phyloP scores from a whole-genome alignment of 495 filamentous ascomycete species.

The Choiromyces venosus region DNA sequence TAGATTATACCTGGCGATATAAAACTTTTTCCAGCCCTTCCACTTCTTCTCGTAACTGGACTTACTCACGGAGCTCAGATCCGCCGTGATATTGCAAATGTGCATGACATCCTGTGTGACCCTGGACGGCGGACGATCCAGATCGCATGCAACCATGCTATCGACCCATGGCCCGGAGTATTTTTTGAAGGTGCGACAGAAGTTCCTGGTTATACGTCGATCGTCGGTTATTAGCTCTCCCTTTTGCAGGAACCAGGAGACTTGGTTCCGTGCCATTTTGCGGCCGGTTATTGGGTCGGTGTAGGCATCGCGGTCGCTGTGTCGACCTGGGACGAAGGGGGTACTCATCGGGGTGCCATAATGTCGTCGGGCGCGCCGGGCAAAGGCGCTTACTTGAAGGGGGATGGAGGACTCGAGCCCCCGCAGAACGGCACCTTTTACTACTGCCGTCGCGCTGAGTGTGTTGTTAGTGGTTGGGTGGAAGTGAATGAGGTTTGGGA shows the following conservation, averaged over 20 bases:
- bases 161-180: constrained; percentile 16
- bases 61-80: constrained; percentile 14
- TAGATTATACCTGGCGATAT: constrained; percentile 12
- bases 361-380: constrained; percentile 25
- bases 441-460: constrained; percentile 23
- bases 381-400: background rate
- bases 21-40: constrained; percentile 14
- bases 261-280: constrained; percentile 12
- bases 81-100: constrained; percentile 13
- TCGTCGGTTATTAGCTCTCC: constrained; percentile 18
- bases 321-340: constrained; percentile 1
- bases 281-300: constrained; percentile 5
- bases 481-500: constrained; percentile 5
- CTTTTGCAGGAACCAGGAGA: constrained; percentile 32
- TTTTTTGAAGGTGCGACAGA: constrained; percentile 4
- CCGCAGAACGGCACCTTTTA: constrained; percentile 34
- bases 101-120: constrained; percentile 11
- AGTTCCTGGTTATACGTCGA: constrained; percentile 17
- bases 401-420: constrained; percentile 33
- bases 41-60: constrained; percentile 10
- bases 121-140: background rate
- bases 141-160: constrained; percentile 14
- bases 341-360: constrained; percentile 21
- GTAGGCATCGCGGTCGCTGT: constrained; percentile 9
- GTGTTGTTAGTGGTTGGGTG: background rate